Percentiles rank a stretch among this genome's conserved stretches.
These are phyloP conservation scores for Ophiostoma australiae DNA, from an alignment of 2,329 filamentous ascomycete genomes.

Conservation along the genomic window DNA sequence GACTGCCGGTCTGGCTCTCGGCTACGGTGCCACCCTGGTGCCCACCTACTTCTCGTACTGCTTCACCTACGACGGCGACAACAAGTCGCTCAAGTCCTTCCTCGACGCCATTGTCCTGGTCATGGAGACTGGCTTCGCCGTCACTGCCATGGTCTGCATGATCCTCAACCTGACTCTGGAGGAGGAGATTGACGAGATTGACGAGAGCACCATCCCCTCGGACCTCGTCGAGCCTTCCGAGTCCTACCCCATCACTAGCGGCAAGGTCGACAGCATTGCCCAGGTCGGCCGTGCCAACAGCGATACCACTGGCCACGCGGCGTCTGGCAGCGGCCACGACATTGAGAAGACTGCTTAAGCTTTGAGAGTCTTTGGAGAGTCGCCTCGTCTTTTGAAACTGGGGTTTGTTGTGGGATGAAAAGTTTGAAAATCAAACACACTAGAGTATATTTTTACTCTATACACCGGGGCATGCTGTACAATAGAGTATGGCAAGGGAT, in stretches of 20 bases:
- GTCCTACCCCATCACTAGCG: neutral
- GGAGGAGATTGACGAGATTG: constrained; percentile 69
- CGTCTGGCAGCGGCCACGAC: constrained; percentile 14
- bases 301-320: constrained; percentile 9
- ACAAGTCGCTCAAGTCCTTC: constrained; percentile 65
- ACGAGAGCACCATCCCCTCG: constrained; percentile 35
- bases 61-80: constrained; percentile 66
- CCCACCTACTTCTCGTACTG: constrained; percentile 64
- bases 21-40: constrained; percentile 64
- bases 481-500: neutral
- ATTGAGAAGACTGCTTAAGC: constrained; percentile 7
- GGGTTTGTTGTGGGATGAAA: neutral
- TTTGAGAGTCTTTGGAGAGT: neutral
- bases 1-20: constrained; percentile 67
- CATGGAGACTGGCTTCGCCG: constrained; percentile 69
- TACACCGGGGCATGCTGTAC: neutral
- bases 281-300: constrained; percentile 10
- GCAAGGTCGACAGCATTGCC: constrained; percentile 9
- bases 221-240: constrained; percentile 21
- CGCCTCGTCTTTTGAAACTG: neutral
- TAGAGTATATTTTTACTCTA: neutral
- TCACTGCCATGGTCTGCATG: constrained; percentile 69
- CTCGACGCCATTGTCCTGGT: constrained; percentile 68
- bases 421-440: neutral
- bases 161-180: constrained; percentile 68